These are phyloP conservation scores for Trichomonas tenax DNA, from an alignment of 208 protist species.

Conservation along the genomic window DNA sequence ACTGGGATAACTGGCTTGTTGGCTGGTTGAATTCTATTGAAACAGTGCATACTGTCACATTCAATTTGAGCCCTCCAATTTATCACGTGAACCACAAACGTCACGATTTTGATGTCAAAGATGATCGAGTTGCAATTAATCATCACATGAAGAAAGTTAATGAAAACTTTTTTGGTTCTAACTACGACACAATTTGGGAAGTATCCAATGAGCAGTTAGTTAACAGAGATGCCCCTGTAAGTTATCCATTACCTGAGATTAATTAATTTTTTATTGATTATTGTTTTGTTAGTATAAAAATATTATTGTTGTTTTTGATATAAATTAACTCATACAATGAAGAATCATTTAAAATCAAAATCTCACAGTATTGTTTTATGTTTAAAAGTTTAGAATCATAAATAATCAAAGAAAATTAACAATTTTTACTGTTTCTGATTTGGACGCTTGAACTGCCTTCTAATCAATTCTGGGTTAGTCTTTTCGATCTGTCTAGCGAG, in stretches of 20 bases:
- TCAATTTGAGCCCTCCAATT: background rate
- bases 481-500: background rate
- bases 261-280: background rate
- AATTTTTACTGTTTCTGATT: background rate
- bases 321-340: too few species aligned
- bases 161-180: background rate
- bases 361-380: too few species aligned
- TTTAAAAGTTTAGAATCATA: too few species aligned
- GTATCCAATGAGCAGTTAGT: background rate
- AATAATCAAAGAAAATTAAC: background rate
- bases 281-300: background rate
- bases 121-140: background rate
- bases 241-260: background rate
- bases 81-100: background rate
- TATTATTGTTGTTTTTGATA: too few species aligned
- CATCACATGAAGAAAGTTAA: background rate
- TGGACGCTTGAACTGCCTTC: background rate
- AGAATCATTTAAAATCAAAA: too few species aligned
- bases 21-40: background rate
- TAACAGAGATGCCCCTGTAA: background rate
- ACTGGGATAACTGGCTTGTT: conserved; percentile 13
- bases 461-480: background rate
- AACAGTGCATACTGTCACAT: background rate
- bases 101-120: background rate
- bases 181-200: background rate